A percentile compares a stretch with the other conserved stretches of the same genome.
phyloP scores from a whole-genome alignment of 2,329 filamentous ascomycete genomes.

The Samsoniella hepiali region DNA sequence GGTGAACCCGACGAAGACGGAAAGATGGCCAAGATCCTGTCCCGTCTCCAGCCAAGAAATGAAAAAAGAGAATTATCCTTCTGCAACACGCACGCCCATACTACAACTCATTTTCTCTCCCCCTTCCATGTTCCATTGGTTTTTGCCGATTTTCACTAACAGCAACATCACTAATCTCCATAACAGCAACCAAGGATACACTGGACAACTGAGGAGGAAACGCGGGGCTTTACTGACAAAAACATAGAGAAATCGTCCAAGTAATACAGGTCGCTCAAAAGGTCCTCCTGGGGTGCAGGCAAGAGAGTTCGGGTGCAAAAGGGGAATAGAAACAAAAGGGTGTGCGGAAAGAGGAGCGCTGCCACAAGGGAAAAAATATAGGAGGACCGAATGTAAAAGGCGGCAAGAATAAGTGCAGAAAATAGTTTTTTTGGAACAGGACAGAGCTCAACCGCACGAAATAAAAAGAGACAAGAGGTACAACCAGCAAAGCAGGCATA shows the following conservation, averaged over 20 bases:
- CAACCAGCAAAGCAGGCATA: slow-evolving; percentile 2
- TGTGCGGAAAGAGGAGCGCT: slow-evolving; percentile 19
- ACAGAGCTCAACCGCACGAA: slow-evolving; percentile 23
- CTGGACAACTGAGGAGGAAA: slow-evolving; percentile 4
- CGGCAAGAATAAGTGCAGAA: slow-evolving; percentile 35
- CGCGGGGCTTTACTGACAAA: slow-evolving; percentile 3
- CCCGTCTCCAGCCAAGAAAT: neutral
- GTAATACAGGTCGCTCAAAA: slow-evolving; percentile 18
- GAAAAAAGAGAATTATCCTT: neutral
- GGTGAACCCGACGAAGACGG: neutral
- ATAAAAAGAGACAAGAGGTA: slow-evolving; percentile 14
- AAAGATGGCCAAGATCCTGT: neutral
- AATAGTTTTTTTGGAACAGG: slow-evolving; percentile 28
- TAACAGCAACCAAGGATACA: neutral
- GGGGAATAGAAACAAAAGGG: slow-evolving; percentile 30
- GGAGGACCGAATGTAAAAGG: slow-evolving; percentile 23
- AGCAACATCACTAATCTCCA: neutral
- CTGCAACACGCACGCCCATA: neutral
- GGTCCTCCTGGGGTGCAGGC: neutral
- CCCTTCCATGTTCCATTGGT: neutral
- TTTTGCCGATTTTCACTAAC: too few relatives aligned
- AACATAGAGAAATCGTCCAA: slow-evolving; percentile 14
- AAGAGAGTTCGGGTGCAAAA: slow-evolving; percentile 23
- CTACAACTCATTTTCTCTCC: neutral
- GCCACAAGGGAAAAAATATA: slow-evolving; percentile 4